Evolutionary conservation across 192 early-diverging fungal genomes (phyloP).

Genomic region (Geranomyces variabilis): DNA sequence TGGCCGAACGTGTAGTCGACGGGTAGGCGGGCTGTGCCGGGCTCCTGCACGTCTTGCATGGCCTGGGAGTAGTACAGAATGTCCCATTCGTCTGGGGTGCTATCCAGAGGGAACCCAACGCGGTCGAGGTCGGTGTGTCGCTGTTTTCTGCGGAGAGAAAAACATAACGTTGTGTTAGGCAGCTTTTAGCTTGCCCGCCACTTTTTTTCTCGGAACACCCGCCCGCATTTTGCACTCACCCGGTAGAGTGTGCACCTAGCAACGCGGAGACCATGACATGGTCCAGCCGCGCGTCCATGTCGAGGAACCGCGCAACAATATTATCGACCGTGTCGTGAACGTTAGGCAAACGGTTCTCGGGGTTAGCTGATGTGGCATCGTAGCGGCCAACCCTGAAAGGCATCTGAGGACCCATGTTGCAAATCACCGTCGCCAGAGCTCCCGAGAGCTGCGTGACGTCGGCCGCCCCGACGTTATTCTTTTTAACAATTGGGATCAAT

Average conservation of each 20-base stretch:
- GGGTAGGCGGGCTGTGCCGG: conserved; percentile 1
- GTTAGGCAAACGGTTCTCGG: neutral
- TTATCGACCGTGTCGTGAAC: too few species aligned
- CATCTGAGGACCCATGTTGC: neutral
- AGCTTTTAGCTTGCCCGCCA: too few species aligned
- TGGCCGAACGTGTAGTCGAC: neutral
- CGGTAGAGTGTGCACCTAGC: too few species aligned
- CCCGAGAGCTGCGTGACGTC: conserved; percentile 13
- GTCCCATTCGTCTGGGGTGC: conserved; percentile 12
- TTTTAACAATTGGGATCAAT: too few species aligned
- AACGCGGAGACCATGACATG: too few species aligned
- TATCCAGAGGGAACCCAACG: neutral
- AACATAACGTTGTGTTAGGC: too few species aligned
- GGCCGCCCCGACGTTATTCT: neutral
- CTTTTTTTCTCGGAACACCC: too few species aligned
- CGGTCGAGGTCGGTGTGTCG: too few species aligned
- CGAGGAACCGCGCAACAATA: too few species aligned
- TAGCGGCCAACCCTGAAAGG: conserved; percentile 18
- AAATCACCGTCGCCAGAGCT: neutral
- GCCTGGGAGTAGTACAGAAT: conserved; percentile 3
- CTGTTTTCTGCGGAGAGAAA: too few species aligned
- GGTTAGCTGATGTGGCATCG: neutral
- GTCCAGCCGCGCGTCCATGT: too few species aligned
- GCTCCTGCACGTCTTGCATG: neutral
- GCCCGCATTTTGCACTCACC: too few species aligned